Evolutionary conservation across 768 basidiomycete species (phyloP).

Genomic region (Suillus subalutaceus): DNA sequence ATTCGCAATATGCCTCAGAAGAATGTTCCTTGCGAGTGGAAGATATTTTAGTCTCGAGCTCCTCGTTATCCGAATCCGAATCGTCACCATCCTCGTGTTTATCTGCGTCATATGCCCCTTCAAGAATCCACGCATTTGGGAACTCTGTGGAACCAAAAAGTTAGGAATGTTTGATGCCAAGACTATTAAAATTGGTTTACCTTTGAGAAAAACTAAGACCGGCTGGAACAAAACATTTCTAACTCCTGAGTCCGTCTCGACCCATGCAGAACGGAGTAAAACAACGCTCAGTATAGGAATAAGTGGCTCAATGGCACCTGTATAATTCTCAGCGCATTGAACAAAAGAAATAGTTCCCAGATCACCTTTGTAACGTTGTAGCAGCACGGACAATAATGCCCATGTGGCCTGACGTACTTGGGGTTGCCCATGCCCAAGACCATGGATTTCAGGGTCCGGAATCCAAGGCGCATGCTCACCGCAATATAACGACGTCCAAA

Average conservation of each 20-base stretch:
- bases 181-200: conserved; percentile 38
- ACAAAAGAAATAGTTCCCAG: neutral
- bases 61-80: conserved; percentile 29
- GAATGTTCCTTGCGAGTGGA: conserved; percentile 13
- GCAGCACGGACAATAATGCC: conserved; percentile 50
- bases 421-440: conserved; percentile 69
- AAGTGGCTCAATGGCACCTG: conserved; percentile 30
- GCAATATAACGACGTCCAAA: conserved; percentile 64
- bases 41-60: neutral
- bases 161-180: neutral
- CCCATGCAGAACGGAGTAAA: conserved; percentile 67
- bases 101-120: conserved; percentile 24
- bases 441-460: conserved; percentile 33
- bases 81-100: conserved; percentile 36
- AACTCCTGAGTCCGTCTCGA: conserved; percentile 73
- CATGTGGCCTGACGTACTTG: conserved; percentile 75
- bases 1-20: conserved; percentile 64
- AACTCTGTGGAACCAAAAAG: conserved; percentile 47
- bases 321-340: conserved; percentile 17
- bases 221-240: conserved; percentile 72
- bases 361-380: conserved; percentile 50
- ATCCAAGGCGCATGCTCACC: conserved; percentile 45
- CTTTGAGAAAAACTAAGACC: conserved; percentile 69
- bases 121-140: conserved; percentile 65
- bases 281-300: conserved; percentile 56